Percentiles rank a stretch among this genome's conserved stretches.
Evolutionary conservation across 2,329 filamentous ascomycete species (phyloP).

Genomic region (Diaporthe citrichinensis): DNA sequence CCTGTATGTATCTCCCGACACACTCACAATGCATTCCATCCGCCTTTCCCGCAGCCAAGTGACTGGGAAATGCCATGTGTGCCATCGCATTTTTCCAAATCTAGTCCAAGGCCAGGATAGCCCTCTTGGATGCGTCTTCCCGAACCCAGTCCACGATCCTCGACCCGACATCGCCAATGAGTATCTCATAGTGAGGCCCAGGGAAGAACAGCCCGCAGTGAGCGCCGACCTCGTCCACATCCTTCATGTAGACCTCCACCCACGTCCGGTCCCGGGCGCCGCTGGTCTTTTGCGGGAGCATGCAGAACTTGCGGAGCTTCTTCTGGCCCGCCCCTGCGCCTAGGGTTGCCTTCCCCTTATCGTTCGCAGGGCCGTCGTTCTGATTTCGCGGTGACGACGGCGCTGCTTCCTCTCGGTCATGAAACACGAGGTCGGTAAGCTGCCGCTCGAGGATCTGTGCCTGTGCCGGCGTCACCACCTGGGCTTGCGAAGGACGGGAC

Average conservation of each 20-base stretch:
- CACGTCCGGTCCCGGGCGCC: slow-evolving; percentile 78
- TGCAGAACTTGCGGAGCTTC: slow-evolving; percentile 84
- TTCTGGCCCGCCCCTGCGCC: slow-evolving; percentile 35
- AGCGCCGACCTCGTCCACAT: slow-evolving; percentile 86
- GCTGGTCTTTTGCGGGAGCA: slow-evolving; percentile 69
- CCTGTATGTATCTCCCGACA: not conserved
- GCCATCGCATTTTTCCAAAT: not conserved
- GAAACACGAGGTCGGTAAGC: slow-evolving; percentile 39
- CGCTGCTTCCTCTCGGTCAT: slow-evolving; percentile 9
- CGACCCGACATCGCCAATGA: slow-evolving; percentile 82
- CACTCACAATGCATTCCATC: not conserved
- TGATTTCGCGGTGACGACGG: slow-evolving; percentile 23
- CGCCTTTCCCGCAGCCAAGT: not conserved
- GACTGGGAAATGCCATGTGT: not conserved
- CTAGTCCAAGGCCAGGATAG: slow-evolving; percentile 51
- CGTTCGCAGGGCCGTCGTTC: not conserved
- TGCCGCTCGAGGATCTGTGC: slow-evolving; percentile 38
- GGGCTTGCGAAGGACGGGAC: slow-evolving; percentile 14
- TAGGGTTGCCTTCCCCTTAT: slow-evolving; percentile 54
- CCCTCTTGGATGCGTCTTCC: slow-evolving; percentile 67
- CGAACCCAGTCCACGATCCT: slow-evolving; percentile 79
- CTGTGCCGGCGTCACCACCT: slow-evolving; percentile 34
- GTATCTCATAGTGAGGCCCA: slow-evolving; percentile 78
- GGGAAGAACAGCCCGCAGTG: slow-evolving; percentile 86
- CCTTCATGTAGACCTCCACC: slow-evolving; percentile 85